Evolutionary conservation across 768 basidiomycete genomes (phyloP).

Genomic region (Phaffia australis): DNA sequence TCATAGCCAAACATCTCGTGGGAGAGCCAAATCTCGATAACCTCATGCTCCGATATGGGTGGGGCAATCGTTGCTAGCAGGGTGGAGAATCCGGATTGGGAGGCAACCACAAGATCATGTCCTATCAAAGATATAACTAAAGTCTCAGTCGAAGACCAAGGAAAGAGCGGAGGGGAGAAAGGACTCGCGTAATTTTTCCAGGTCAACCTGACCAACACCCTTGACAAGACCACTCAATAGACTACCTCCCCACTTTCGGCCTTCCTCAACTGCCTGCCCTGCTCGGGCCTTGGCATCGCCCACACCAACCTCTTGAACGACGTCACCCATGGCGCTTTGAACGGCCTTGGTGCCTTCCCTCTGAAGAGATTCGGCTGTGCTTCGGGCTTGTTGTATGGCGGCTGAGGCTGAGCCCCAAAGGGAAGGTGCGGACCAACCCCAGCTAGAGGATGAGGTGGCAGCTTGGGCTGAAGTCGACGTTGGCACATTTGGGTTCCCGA

Average conservation of each 20-base stretch:
- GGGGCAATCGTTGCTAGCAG: constrained; percentile 94
- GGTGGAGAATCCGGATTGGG: constrained; percentile 77
- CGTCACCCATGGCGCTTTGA: constrained; percentile 9
- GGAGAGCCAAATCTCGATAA: constrained; percentile 87
- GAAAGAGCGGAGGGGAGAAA: neutral
- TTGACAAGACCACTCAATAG: neutral
- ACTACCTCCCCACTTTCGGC: neutral
- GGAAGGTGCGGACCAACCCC: constrained; percentile 15
- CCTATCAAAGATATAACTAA: constrained; percentile 43
- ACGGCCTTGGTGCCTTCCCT: constrained; percentile 7
- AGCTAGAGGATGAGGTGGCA: neutral
- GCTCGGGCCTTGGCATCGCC: constrained; percentile 5
- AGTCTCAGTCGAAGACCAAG: neutral
- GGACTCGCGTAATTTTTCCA: constrained; percentile 20
- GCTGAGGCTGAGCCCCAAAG: constrained; percentile 21
- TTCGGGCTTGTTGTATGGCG: constrained; percentile 9
- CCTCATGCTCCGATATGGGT: constrained; percentile 95
- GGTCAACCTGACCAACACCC: constrained; percentile 15
- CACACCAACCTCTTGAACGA: constrained; percentile 9
- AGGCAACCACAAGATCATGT: constrained; percentile 77
- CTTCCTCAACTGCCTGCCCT: constrained; percentile 8
- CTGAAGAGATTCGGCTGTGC: constrained; percentile 12
- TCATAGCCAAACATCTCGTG: constrained; percentile 97
- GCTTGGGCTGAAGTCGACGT: neutral
- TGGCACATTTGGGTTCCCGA: constrained; percentile 20